Evolutionary conservation across 1,139 yeast species (phyloP).

Genomic region (Eremothecium gossypii): DNA sequence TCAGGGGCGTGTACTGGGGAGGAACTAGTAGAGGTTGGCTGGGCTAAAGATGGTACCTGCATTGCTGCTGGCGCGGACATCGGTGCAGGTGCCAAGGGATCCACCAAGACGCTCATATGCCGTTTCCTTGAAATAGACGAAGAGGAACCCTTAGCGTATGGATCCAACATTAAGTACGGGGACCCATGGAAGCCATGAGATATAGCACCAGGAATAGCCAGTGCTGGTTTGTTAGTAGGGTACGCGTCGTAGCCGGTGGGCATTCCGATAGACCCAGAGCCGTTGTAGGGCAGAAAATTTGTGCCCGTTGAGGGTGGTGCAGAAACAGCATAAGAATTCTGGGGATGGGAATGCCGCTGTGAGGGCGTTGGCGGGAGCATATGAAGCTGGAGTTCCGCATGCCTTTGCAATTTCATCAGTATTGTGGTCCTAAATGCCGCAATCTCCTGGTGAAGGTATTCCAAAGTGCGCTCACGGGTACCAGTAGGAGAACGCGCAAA

Average conservation of each 20-base stretch:
- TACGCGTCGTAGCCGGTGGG: conserved; percentile 3
- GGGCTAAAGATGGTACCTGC: not conserved
- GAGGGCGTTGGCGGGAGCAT: conserved; percentile 6
- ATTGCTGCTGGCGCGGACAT: conserved; percentile 4
- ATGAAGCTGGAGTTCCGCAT: conserved; percentile 11
- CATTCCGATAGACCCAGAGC: not conserved
- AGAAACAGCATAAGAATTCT: conserved; percentile 5
- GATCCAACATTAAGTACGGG: conserved; percentile 22
- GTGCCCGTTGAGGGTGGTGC: conserved; percentile 2
- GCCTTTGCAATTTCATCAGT: conserved; percentile 11
- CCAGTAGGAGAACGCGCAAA: too few relatives aligned
- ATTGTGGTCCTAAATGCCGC: conserved; percentile 8
- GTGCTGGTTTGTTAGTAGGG: not conserved
- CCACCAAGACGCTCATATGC: conserved; percentile 30
- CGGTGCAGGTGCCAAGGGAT: conserved; percentile 30
- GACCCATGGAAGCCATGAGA: conserved; percentile 7
- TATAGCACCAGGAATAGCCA: not conserved
- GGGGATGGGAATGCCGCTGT: not conserved
- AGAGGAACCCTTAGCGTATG: conserved; percentile 25
- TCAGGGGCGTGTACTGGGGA: not conserved
- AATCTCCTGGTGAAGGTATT: conserved; percentile 11
- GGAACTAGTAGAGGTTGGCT: not conserved
- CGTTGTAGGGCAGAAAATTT: not conserved
- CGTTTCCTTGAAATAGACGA: conserved; percentile 24
- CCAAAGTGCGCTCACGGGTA: not conserved